Evolutionary conservation across 2,329 filamentous ascomycete genomes (phyloP), one percentile per base, ranked within the genome.

Genomic region (Karstenula rhodostoma): DNA sequence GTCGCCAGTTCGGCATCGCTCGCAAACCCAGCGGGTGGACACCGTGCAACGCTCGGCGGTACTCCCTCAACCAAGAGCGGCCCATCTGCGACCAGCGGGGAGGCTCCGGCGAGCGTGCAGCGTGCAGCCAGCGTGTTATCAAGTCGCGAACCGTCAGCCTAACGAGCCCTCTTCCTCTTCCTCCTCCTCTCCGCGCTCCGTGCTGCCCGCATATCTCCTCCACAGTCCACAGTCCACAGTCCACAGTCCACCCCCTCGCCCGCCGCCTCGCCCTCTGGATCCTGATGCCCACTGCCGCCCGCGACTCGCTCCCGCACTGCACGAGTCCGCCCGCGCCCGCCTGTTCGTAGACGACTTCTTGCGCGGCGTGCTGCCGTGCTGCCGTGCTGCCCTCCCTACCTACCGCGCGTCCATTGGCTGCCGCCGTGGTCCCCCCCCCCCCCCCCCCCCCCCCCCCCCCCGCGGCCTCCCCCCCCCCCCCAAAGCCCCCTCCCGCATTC

Each of bases 401-500:
- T n/a, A n/a, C 8, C n/a, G n/a, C 42, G 42, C 52, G 15, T 15
- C 29, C 40, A 55, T 55, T 55, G 52, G 52, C 42, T 42, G n/a
- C 9, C 29, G 10, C 2, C 7, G 27, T 46, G 52, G 23, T 25
- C 52, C 52, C 37, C 25, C n/a, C 52, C 42, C 62, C 55, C 63
- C 56, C 56, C 66, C 64, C 60, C 64, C 66, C 64, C n/a, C n/a
- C n/a, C 29, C 65, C 33, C n/a, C 52, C 52, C 37, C 25, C n/a
- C 52, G 52, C 62, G 57, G 63, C 56, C 56, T 67, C 64, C 60
- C 64, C 66, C 64, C 64, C 66, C 64, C 29, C 65, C 68, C 71
- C 68, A 64, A 71, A 68, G 69, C 59, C 66, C 68, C 66, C 52
- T 48, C 59, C 58, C 63, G 61, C 27, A 58, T 68, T 54, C 58